phyloP scores from a whole-genome alignment of 2,329 filamentous ascomycete genomes.

The Kalmusia sp. region DNA sequence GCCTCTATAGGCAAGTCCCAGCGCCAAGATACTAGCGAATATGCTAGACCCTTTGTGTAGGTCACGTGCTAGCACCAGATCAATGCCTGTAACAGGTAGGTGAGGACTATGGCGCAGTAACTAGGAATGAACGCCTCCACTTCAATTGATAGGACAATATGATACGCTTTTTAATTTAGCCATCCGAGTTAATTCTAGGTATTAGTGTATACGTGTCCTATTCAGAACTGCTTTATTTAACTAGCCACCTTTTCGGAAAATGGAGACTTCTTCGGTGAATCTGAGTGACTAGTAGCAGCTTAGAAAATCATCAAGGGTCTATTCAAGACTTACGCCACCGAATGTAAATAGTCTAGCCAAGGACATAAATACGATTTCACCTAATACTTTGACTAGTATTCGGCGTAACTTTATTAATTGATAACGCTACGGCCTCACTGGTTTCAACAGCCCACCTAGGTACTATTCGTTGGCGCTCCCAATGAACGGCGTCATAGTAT shows the following conservation, averaged over 20 bases:
- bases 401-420: background rate
- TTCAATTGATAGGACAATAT: conserved; percentile 1
- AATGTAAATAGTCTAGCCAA: background rate
- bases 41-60: too few relatives aligned
- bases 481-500: background rate
- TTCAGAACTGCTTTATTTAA: background rate
- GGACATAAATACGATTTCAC: background rate
- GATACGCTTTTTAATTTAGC: background rate
- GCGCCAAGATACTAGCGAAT: too few relatives aligned
- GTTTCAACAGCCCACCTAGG: background rate
- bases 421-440: background rate
- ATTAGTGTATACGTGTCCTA: background rate
- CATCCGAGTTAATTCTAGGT: background rate
- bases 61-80: too few relatives aligned
- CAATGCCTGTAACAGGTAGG: too few relatives aligned
- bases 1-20: too few relatives aligned
- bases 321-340: background rate
- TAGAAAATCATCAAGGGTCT: background rate
- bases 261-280: background rate
- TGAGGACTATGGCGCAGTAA: background rate
- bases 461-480: background rate
- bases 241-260: background rate
- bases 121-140: background rate
- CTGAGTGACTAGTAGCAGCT: background rate
- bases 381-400: background rate